phyloP scores from a whole-genome alignment of 1,139 yeast genomes.

The Blastobotrys buckinghamii region DNA sequence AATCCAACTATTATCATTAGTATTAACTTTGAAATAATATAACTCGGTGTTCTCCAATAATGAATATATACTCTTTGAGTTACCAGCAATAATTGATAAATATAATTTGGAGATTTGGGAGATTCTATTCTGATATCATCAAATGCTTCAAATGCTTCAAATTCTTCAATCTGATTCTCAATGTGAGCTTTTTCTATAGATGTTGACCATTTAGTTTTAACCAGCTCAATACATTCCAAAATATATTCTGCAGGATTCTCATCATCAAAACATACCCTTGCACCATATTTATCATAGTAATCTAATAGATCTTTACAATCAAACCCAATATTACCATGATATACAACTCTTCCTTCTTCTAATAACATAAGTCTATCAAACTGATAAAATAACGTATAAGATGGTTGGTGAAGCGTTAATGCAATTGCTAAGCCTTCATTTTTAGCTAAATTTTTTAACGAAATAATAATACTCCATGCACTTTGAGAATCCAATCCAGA shows the following conservation, averaged over 20 bases:
- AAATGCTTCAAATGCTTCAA: constrained; percentile 11
- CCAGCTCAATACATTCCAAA: constrained; percentile 70
- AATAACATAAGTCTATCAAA: constrained; percentile 67
- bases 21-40: constrained; percentile 29
- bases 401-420: constrained; percentile 77
- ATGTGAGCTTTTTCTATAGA: constrained; percentile 56
- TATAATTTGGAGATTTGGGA: constrained; percentile 32
- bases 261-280: constrained; percentile 50
- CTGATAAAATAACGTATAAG: constrained; percentile 64
- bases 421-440: constrained; percentile 68
- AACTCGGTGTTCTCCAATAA: constrained; percentile 40
- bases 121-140: constrained; percentile 34
- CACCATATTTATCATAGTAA: constrained; percentile 67
- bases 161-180: constrained; percentile 23
- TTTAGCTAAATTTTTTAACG: constrained; percentile 63
- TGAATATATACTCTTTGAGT: constrained; percentile 32
- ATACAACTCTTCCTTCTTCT: constrained; percentile 69
- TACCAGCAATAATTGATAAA: constrained; percentile 35
- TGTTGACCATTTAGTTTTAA: constrained; percentile 61
- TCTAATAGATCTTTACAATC: constrained; percentile 51
- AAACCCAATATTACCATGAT: constrained; percentile 69
- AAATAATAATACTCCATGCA: constrained; percentile 73
- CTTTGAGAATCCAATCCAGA: constrained; percentile 88
- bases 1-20: constrained; percentile 38
- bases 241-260: constrained; percentile 80